Evolutionary conservation across 768 basidiomycete species (phyloP), one percentile per base, ranked within the genome.

Genomic region (Gloeostereum incarnatum): DNA sequence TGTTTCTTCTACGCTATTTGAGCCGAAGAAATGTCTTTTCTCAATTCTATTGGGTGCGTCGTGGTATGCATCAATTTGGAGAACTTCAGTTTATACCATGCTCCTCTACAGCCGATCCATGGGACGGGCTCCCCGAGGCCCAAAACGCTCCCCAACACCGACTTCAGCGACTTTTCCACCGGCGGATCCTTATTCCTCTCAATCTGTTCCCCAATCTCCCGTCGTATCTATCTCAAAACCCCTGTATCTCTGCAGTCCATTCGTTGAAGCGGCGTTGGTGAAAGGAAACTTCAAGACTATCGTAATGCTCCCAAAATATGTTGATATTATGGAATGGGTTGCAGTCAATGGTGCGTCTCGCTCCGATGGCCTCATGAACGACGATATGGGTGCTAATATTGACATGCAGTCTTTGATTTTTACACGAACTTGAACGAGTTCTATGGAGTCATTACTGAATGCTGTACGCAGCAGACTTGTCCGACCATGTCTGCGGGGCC

Each of bases 281-380:
- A 98, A 96, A 57, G 96, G 73, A 18, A 94, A 92, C 57, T 98
- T 97, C 69, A 97, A 97, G 64, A 97, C 93, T 1, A 97, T 99
- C 48, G 92, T 97, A 33, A 70, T 74, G 67, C 73, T 93, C 22
- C 96, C 96, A 13, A 96, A 94, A 55, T 97, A 94, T 54, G 88
- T 92, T n/a, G 90, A 96, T 60, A 85, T 92, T 38, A 94, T 91
- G 78, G 92, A 97, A 59, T 97, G 92, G 92, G 92, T 97, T 25
- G 71, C 73, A 21, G 67, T 73, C 36, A 73, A 73, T 48, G 73
- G 92, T 97, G 49, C 52, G 84, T 70, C 40, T 31, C 30, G 21
- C 6, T 31, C 35, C 31, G 14, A 3, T 6, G 25, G 14, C 24
- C 17, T 29, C 30, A 3, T 3, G 16, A 19, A 11, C 36, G 20